Evolutionary conservation across 148 eudicot genomes (phyloP), one percentile per base, ranked within the genome.

Genomic region (Arctostaphylos glauca): DNA sequence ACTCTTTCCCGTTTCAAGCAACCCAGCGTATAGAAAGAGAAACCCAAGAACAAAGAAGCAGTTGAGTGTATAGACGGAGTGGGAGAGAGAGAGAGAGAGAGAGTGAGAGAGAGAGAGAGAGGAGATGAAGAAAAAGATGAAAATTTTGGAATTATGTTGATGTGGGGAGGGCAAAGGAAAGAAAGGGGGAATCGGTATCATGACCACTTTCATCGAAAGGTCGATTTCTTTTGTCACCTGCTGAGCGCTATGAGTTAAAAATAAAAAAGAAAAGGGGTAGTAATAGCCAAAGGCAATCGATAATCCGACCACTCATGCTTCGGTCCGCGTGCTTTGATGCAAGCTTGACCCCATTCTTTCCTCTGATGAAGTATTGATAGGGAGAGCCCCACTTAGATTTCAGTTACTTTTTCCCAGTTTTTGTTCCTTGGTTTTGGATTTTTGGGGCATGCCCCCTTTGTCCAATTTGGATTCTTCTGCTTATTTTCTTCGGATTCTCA

Each of bases 241-340:
- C 48, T 54, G 81, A 43, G 49, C 64, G 47, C 59, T 83, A 70
- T 85, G 74, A 83, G 66, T 77, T 83, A 80, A 81, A 73, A 49
- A 50, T n/a, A 60, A 58, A 49, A 41, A 54, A 10, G 9, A 77
- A 70, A 14, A 77, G 64, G 25, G 43, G 84, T 55, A 70, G 71
- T 76, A 77, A 47, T 15, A 79, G 47, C 70, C 10, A 64, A 64
- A 80, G 52, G 83, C 88, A 87, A 87, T 93, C 82, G 85, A 87
- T 86, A 89, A 78, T 87, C 87, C 72, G 81, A 73, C 88, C 91
- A 85, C 86, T 89, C 92, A 92, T 90, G 93, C 97, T 93, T 95
- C 85, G 97, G 74, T 93, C 83, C 86, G 98, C 98, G 98, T 95
- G 98, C 97, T 95, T 90, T 80, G 86, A 82, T 86, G 88, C 82